Evolutionary conservation across 2,329 filamentous ascomycete species (phyloP).

Genomic region (Pseudohalonectria lignicola): DNA sequence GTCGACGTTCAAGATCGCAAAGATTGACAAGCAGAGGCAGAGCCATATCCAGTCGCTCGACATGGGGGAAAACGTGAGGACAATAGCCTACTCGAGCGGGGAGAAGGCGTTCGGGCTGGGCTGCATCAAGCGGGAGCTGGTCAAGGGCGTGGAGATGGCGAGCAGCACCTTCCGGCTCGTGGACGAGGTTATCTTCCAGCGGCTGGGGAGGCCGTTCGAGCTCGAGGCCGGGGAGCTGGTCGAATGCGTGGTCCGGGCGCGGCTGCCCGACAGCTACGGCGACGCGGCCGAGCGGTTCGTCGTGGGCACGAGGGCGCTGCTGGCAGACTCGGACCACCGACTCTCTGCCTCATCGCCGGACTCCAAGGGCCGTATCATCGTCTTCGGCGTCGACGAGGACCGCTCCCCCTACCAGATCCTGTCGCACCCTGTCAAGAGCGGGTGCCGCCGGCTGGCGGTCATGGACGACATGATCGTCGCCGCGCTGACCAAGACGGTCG

Average conservation of each 20-base stretch:
- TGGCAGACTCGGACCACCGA: too few species aligned
- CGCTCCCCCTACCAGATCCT: constrained; percentile 62
- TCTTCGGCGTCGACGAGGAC: constrained; percentile 72
- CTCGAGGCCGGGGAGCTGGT: constrained; percentile 61
- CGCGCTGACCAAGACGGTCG: constrained; percentile 78
- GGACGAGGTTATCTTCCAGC: constrained; percentile 79
- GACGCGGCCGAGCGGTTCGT: constrained; percentile 66
- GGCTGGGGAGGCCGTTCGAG: constrained; percentile 57
- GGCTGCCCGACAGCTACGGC: constrained; percentile 50
- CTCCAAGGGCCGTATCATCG: constrained; percentile 60
- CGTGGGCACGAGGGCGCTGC: constrained; percentile 74
- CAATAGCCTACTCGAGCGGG: constrained; percentile 72
- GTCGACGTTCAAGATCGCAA: constrained; percentile 57
- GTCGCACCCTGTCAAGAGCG: constrained; percentile 61
- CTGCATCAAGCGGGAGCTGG: constrained; percentile 66
- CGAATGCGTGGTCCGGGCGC: constrained; percentile 71
- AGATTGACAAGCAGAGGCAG: constrained; percentile 72
- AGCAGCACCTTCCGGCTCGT: constrained; percentile 78
- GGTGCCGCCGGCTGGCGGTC: constrained; percentile 51
- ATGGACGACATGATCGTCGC: constrained; percentile 65
- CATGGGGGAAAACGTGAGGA: constrained; percentile 71
- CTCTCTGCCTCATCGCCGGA: too few species aligned
- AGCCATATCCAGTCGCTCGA: constrained; percentile 78
- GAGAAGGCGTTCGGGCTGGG: constrained; percentile 80
- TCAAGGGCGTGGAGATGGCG: constrained; percentile 61